phyloP scores from a whole-genome alignment of 257 asterid genomes.

The Gentiana macrophylla region DNA sequence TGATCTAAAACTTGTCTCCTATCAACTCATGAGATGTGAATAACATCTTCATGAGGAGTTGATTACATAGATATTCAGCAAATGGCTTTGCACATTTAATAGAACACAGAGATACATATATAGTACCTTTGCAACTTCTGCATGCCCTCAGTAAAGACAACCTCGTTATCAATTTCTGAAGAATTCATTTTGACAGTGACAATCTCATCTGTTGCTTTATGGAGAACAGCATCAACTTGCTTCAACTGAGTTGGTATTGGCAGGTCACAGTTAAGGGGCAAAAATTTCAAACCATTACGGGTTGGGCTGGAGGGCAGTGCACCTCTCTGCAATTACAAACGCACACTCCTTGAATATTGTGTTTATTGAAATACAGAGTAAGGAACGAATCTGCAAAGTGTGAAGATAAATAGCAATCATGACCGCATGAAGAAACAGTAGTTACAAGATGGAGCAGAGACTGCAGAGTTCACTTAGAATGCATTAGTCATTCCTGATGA shows the following conservation, averaged over 20 bases:
- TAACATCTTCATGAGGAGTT: background rate
- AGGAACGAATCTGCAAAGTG: background rate
- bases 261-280: constrained; percentile 67
- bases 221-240: constrained; percentile 75
- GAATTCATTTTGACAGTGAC: constrained; percentile 62
- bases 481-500: background rate
- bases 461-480: too few relatives aligned
- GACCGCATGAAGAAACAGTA: too few relatives aligned
- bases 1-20: background rate
- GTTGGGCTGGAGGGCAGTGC: constrained; percentile 82
- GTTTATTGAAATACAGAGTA: too few relatives aligned
- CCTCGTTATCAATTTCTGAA: constrained; percentile 31
- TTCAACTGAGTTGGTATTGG: constrained; percentile 63
- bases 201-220: constrained; percentile 96
- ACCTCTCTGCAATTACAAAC: constrained; percentile 68
- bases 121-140: constrained; percentile 69
- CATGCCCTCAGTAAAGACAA: constrained; percentile 53
- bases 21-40: background rate
- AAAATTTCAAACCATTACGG: constrained; percentile 62
- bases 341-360: background rate
- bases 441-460: too few relatives aligned
- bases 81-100: too few relatives aligned
- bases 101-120: background rate
- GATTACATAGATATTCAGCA: background rate
- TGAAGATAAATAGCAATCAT: too few relatives aligned